phyloP scores from a whole-genome alignment of 2,329 filamentous ascomycete genomes.

The Ciborinia camelliae region DNA sequence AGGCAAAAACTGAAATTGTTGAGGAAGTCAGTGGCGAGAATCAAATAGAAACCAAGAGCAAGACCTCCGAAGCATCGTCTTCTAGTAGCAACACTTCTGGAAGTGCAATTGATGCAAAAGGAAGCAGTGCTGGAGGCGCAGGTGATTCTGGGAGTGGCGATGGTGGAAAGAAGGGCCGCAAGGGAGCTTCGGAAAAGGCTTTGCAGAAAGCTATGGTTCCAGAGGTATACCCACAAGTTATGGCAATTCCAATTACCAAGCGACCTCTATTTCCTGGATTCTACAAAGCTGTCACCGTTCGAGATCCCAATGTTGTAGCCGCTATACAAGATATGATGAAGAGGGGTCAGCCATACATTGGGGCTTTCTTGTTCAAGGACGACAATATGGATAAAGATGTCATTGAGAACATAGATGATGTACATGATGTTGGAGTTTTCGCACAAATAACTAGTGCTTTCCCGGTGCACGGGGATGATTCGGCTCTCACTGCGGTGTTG shows the following conservation, averaged over 20 bases:
- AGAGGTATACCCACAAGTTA: constrained; percentile 94
- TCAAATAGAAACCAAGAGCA: constrained; percentile 41
- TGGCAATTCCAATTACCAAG: constrained; percentile 94
- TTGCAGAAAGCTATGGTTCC: constrained; percentile 86
- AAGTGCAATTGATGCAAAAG: constrained; percentile 31
- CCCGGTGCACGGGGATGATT: constrained; percentile 81
- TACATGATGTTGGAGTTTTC: constrained; percentile 94
- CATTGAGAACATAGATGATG: constrained; percentile 85
- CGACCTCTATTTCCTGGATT: constrained; percentile 94
- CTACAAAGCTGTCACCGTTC: constrained; percentile 97
- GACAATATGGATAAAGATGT: constrained; percentile 91
- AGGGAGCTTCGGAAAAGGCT: constrained; percentile 64
- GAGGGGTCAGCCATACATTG: constrained; percentile 93
- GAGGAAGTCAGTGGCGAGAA: constrained; percentile 44
- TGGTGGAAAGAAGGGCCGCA: constrained; percentile 69
- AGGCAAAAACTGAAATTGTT: constrained; percentile 36
- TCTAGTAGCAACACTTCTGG: constrained; percentile 33
- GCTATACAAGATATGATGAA: constrained; percentile 97
- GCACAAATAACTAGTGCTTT: constrained; percentile 97
- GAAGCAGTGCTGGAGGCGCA: constrained; percentile 31
- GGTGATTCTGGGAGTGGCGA: constrained; percentile 45
- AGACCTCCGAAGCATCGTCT: constrained; percentile 28
- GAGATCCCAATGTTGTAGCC: constrained; percentile 83
- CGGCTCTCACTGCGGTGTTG: constrained; percentile 83
- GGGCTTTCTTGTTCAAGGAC: constrained; percentile 95